A percentile compares a stretch with the other conserved stretches of the same genome.
Conservation (phyloP, 163 green algal genomes). For the Scenedesmus sp. region DNA sequence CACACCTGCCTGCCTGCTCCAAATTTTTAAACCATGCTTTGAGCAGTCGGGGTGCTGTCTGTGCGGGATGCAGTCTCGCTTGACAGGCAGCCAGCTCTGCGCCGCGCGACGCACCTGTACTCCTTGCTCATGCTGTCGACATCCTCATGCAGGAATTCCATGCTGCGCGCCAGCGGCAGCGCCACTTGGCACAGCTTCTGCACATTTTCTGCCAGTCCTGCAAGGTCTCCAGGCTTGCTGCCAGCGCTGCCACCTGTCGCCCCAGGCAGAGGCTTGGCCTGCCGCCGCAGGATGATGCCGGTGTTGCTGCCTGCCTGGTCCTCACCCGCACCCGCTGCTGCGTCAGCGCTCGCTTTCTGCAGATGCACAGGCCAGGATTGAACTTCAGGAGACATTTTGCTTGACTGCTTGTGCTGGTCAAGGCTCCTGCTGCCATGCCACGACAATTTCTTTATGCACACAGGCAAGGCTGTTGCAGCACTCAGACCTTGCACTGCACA, state of each 20-base stretch:
- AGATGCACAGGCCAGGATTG: too few species aligned
- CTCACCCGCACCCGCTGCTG: constrained; percentile 37
- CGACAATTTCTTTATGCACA: too few species aligned
- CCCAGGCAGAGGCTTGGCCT: constrained; percentile 44
- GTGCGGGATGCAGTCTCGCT: too few species aligned
- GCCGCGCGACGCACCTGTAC: constrained; percentile 57
- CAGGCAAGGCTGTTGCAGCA: not conserved
- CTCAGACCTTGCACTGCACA: not conserved
- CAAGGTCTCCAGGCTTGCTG: constrained; percentile 58
- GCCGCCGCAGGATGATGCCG: constrained; percentile 56
- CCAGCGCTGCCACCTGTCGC: constrained; percentile 25
- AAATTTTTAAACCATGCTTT: too few species aligned
- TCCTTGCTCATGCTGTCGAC: constrained; percentile 84
- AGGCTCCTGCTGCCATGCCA: too few species aligned
- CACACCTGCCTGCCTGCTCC: not conserved
- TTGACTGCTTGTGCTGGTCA: too few species aligned
- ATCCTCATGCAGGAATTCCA: constrained; percentile 85
- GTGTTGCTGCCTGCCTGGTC: constrained; percentile 38
- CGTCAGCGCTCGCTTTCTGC: constrained; percentile 54
- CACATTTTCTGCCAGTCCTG: constrained; percentile 65
- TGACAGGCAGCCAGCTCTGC: not conserved
- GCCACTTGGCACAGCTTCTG: constrained; percentile 77
- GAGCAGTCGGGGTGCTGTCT: too few species aligned
- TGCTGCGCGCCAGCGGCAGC: constrained; percentile 75
- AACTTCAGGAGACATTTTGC: too few species aligned